Base-by-base conservation (phyloP, 768 basidiomycete genomes). In the Clavulina sp. region DNA sequence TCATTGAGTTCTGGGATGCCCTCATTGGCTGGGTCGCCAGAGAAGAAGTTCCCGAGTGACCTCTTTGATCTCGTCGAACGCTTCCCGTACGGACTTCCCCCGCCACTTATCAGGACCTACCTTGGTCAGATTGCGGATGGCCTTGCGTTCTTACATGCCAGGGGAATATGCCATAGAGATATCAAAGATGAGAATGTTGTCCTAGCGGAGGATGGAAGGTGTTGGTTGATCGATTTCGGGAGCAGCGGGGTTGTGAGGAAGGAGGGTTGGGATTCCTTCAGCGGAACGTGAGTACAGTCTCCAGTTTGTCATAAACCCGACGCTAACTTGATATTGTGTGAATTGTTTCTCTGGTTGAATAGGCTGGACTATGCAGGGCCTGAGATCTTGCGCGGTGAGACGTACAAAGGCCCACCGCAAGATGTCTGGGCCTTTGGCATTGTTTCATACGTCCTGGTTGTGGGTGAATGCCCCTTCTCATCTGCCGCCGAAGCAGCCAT, bases 361-460 rank as follows among this genome's bases (percentile, higher is more conserved):
- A 88, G 86, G 18, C 69, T 89, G 58, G 89, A 93, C 64, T 97
- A 96, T 62, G 93, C 93, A 16, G 87, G 85, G 5, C 95, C 93
- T 34, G 93, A 99, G 65, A 97, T 99, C 52, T 67, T 99, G 29
- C 80, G 88, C 18, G 93, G 93, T 2, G 89, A 95, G 62, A 76
- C 85, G 48, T 99, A 99, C 64, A 75, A 84, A 57, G 95, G 93
- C 32, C 92, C 91, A 61, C 89, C 93, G 62, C 92, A 96, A 65
- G 93, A 99, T 59, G 84, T 96, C 2, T 99, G 93, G 92, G 93
- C 93, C 0, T 85, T 93, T 54, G 93, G 93, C 13, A 91, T 97
- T 23, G 88, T 99, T 21, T 89, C 81, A 9, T 99, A 91, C 64
- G 93, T 99, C 52, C 76, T 99, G 56, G 74, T 97, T 18, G 76